Percentiles rank a stretch among this genome's conserved stretches.
These are phyloP conservation scores for Rhizopus microsporus DNA, from an alignment of 371 early-diverging fungal genomes.

Conservation along the genomic window DNA sequence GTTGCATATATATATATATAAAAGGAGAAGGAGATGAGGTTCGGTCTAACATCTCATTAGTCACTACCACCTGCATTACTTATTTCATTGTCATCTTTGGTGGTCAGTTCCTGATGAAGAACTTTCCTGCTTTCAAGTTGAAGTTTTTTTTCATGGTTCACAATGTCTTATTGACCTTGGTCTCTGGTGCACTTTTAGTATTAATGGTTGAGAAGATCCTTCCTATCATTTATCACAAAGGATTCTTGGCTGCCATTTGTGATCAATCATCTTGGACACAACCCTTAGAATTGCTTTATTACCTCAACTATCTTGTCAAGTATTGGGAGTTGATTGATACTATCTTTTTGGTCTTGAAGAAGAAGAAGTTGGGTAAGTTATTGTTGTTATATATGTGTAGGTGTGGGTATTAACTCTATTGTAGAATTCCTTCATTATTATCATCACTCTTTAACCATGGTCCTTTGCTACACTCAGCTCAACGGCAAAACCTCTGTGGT, in stretches of 20 bases:
- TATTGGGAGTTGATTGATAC: constrained; percentile 76
- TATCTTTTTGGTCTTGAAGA: constrained; percentile 37
- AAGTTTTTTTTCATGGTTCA: constrained; percentile 70
- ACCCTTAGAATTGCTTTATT: constrained; percentile 76
- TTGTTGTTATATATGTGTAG: constrained; percentile 8
- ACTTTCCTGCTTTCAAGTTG: constrained; percentile 64
- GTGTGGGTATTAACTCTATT: not conserved
- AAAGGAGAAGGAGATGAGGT: not conserved
- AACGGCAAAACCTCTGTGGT: constrained; percentile 81
- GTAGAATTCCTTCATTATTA: constrained; percentile 87
- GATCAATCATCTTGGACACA: constrained; percentile 68
- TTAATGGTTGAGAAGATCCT: constrained; percentile 73
- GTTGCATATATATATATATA: not conserved
- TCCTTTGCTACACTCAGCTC: constrained; percentile 84
- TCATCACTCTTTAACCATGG: constrained; percentile 91
- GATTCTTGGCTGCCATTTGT: constrained; percentile 74
- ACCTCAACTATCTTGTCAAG: constrained; percentile 85
- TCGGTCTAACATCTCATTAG: constrained; percentile 19
- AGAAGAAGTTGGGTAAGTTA: constrained; percentile 36
- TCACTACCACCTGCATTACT: constrained; percentile 52
- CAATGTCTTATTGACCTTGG: constrained; percentile 71
- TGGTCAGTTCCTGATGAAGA: constrained; percentile 67
- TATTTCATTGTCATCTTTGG: constrained; percentile 78
- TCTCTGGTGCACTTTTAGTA: constrained; percentile 63
- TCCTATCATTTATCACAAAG: constrained; percentile 64